A percentile compares a stretch with the other conserved stretches of the same genome.
These are phyloP conservation scores for Phytopythium montanum DNA, from an alignment of 352 stramenopile species.

Conservation along the genomic window DNA sequence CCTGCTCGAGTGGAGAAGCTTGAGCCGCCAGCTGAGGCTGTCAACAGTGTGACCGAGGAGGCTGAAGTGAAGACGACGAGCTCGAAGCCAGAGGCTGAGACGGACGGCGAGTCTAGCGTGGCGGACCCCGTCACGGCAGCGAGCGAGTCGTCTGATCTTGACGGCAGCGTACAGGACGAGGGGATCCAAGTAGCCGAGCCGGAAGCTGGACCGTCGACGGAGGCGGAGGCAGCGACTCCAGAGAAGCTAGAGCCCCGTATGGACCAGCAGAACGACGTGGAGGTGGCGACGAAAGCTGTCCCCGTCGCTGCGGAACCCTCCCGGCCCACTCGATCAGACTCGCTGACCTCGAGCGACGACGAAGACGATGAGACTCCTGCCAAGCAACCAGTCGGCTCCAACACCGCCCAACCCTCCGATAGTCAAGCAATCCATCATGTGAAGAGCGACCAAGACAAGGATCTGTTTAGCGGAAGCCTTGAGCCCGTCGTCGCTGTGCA, in stretches of 20 bases:
- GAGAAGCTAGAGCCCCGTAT: background rate
- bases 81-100: background rate
- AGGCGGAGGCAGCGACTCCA: background rate
- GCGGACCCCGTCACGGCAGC: background rate
- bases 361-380: constrained; percentile 11
- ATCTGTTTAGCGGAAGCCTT: constrained; percentile 40
- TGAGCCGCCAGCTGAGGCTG: background rate
- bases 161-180: background rate
- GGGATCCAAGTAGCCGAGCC: background rate
- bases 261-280: background rate
- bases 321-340: background rate
- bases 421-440: background rate
- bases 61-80: background rate
- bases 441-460: constrained; percentile 25
- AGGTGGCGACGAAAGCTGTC: background rate
- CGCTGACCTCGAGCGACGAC: constrained; percentile 10
- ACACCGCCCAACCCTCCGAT: background rate
- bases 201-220: background rate
- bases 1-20: background rate
- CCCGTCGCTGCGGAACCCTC: background rate
- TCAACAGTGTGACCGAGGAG: background rate
- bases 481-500: background rate
- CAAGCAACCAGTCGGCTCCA: background rate
- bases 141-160: background rate
- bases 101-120: background rate